Evolutionary conservation across 2,329 filamentous ascomycete species (phyloP).

Genomic region (Pseudogymnoascus sp.): DNA sequence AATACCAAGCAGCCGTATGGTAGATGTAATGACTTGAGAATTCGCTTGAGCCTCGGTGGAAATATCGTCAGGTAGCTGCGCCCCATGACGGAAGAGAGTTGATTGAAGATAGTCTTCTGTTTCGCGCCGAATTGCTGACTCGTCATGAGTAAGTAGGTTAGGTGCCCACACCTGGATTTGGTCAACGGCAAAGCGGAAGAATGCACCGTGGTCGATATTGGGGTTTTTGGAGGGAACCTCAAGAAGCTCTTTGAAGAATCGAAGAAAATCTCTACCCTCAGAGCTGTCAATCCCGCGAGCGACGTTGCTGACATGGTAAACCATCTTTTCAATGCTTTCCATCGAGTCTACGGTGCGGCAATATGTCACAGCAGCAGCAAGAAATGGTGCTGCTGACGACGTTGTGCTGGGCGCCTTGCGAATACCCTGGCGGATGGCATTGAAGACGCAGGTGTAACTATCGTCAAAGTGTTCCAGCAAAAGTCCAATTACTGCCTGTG

Average conservation of each 20-base stretch:
- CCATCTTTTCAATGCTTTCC: constrained; percentile 18
- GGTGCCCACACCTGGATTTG: constrained; percentile 44
- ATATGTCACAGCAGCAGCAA: constrained; percentile 26
- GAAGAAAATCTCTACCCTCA: constrained; percentile 26
- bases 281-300: constrained; percentile 22
- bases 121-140: constrained; percentile 36
- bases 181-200: constrained; percentile 32
- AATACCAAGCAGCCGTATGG: constrained; percentile 22
- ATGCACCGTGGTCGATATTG: constrained; percentile 32
- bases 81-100: constrained; percentile 32
- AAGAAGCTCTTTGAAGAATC: constrained; percentile 27
- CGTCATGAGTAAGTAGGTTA: constrained; percentile 43
- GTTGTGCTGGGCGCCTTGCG: constrained; percentile 16
- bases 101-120: constrained; percentile 37
- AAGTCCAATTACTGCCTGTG: constrained; percentile 48
- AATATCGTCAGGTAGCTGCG: not conserved
- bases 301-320: constrained; percentile 20
- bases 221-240: constrained; percentile 13
- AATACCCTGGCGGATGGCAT: constrained; percentile 27
- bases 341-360: constrained; percentile 23
- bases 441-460: constrained; percentile 37
- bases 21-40: constrained; percentile 14
- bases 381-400: constrained; percentile 21
- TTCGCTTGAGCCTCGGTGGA: constrained; percentile 20
- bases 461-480: constrained; percentile 47